Evolutionary conservation across 257 asterid genomes (phyloP), one percentile per base, ranked within the genome.

Genomic region (Misopates orontium): DNA sequence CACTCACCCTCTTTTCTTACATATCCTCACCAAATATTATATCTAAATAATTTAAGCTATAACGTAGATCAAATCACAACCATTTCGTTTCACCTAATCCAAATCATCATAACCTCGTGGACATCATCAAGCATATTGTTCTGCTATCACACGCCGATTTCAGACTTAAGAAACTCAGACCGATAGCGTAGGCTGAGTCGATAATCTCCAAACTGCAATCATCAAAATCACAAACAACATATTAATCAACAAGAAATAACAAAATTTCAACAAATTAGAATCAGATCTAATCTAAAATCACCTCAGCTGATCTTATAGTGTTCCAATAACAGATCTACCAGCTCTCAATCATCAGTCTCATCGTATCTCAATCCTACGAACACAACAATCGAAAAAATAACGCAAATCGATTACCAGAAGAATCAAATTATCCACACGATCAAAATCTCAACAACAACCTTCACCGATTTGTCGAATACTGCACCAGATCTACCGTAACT

Each of bases 1-100:
- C 58, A 23, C 40, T n/a, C 18, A 1, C 80, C 41, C 77, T 18
- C 71, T 40, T 65, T 59, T 64, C 60, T 70, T 57, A 68, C 77
- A 60, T 11, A 52, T 31, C 32, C 0, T 0, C 36, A 28, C 6
- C 36, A 28, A 2, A 2, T 2, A 28, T 28, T 28, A 28, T 28
- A 28, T 28, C 6, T 6, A 28, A 28, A 28, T 28, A 24, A 19
- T n/a, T 19, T 17, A 63, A 20, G 42, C 32, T 58, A 1, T 3
- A 48, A 47, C 17, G 47, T 44, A 28, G 9, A 32, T 19, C 48
- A 19, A 39, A 23, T 32, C 62, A 31, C 45, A 57, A 12, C 45
- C 49, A 71, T 72, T 64, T 73, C 62, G 71, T 64, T 69, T 62
- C 7, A 1, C 8, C 53, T 16, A 1, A 59, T 8, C 18, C 17